Conservation (phyloP, 306 rosid species). For the Citrullus colocynthis region DNA sequence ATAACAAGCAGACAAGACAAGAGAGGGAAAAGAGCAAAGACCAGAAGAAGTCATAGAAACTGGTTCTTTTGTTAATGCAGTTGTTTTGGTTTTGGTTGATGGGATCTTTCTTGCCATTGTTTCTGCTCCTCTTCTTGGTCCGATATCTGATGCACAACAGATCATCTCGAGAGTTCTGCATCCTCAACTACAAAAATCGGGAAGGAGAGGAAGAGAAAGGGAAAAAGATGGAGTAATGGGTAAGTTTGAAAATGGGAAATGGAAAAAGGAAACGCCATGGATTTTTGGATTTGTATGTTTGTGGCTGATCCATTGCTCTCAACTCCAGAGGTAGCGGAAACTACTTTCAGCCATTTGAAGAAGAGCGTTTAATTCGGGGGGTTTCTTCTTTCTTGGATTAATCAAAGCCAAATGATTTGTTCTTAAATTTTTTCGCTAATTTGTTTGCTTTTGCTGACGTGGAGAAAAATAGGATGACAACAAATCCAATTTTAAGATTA, state of each 20-base stretch:
- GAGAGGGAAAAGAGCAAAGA: conserved; percentile 53
- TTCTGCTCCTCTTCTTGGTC: neutral
- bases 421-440: neutral
- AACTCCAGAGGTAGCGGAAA: conserved; percentile 5
- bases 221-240: neutral
- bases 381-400: neutral
- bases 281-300: conserved; percentile 1
- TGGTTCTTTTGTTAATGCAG: conserved; percentile 12
- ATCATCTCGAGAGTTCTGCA: conserved; percentile 34
- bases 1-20: conserved; percentile 48
- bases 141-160: conserved; percentile 23
- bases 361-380: neutral
- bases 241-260: neutral
- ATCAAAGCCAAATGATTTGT: neutral
- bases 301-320: conserved; percentile 3
- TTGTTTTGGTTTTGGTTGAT: neutral
- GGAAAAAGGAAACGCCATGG: neutral
- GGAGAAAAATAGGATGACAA: neutral
- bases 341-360: conserved; percentile 8
- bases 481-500: neutral
- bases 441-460: neutral
- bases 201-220: neutral
- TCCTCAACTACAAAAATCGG: conserved; percentile 17
- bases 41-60: conserved; percentile 48
- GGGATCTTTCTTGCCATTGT: neutral